These are phyloP conservation scores for Lomentospora prolificans DNA, from an alignment of 2,329 filamentous ascomycete genomes.

Conservation along the genomic window DNA sequence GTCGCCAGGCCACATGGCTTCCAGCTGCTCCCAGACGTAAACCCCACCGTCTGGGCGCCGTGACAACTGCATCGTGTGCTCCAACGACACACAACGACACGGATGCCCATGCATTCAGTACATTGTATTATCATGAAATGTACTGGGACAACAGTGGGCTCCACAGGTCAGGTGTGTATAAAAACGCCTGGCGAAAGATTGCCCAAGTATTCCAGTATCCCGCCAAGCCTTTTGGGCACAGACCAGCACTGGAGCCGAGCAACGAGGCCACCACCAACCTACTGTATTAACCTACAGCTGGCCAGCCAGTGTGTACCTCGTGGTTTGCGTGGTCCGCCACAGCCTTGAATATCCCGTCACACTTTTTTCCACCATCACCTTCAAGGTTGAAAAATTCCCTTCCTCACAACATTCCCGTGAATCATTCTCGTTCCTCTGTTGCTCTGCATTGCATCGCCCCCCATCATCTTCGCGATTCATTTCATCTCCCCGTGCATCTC, in stretches of 20 bases:
- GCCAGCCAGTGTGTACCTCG: slow-evolving; percentile 1
- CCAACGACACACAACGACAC: too few relatives aligned
- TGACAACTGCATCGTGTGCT: too few relatives aligned
- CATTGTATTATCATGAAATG: too few relatives aligned
- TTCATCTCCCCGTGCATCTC: background rate
- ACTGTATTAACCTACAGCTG: background rate
- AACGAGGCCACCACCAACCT: background rate
- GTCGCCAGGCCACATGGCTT: background rate
- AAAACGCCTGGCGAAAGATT: background rate
- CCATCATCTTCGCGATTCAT: slow-evolving; percentile 4
- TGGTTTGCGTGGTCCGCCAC: background rate
- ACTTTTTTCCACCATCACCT: slow-evolving; percentile 7
- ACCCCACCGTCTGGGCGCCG: too few relatives aligned
- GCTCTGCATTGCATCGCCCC: background rate
- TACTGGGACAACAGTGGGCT: background rate
- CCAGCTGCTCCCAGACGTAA: background rate
- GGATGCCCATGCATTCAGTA: too few relatives aligned
- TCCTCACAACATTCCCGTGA: slow-evolving; percentile 3
- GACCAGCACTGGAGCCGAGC: background rate
- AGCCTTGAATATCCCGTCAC: slow-evolving; percentile 5
- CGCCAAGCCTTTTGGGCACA: background rate
- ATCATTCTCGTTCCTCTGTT: slow-evolving; percentile 1
- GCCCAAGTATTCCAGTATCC: background rate
- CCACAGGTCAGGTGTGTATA: background rate
- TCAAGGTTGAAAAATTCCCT: slow-evolving; percentile 1